Evolutionary conservation across 1,284 basidiomycete species (phyloP).

Genomic region (Ceratobasidium papillatum): DNA sequence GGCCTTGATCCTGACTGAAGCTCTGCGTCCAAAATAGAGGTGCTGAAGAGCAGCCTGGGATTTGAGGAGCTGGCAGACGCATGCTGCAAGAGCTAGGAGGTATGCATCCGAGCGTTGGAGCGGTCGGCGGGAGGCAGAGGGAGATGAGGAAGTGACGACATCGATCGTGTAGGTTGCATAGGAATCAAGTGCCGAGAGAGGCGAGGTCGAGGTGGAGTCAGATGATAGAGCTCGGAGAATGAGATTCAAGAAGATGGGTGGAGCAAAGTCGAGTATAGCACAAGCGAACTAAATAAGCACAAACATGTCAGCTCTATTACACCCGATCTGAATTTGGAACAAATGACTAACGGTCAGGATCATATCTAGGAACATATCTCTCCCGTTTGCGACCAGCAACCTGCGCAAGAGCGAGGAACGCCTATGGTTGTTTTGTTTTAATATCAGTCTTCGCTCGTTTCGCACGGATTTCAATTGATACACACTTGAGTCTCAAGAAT

Average conservation of each 20-base stretch:
- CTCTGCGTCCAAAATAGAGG: constrained; percentile 32
- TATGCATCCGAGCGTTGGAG: constrained; percentile 35
- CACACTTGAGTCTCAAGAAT: constrained; percentile 29
- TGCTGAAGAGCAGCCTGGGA: constrained; percentile 37
- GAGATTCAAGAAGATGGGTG: constrained; percentile 32
- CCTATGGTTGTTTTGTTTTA: not conserved
- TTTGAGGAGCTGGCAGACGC: constrained; percentile 35
- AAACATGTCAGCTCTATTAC: not conserved
- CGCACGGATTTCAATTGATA: not conserved
- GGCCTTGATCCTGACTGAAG: constrained; percentile 15
- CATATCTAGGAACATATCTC: constrained; percentile 36
- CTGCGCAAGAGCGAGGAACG: constrained; percentile 34
- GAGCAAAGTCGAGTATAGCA: constrained; percentile 21
- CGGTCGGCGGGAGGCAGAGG: not conserved
- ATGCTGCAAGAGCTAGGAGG: constrained; percentile 25
- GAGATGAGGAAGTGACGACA: not conserved
- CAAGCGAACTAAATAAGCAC: constrained; percentile 15
- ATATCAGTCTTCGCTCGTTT: not conserved
- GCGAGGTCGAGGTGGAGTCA: not conserved
- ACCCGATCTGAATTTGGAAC: constrained; percentile 46
- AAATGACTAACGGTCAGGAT: constrained; percentile 21
- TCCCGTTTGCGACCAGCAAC: constrained; percentile 38
- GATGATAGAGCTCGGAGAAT: constrained; percentile 24
- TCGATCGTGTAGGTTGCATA: not conserved
- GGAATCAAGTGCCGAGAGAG: not conserved